Evolutionary conservation across 306 rosid genomes (phyloP).

Genomic region (Nissolia schottii): DNA sequence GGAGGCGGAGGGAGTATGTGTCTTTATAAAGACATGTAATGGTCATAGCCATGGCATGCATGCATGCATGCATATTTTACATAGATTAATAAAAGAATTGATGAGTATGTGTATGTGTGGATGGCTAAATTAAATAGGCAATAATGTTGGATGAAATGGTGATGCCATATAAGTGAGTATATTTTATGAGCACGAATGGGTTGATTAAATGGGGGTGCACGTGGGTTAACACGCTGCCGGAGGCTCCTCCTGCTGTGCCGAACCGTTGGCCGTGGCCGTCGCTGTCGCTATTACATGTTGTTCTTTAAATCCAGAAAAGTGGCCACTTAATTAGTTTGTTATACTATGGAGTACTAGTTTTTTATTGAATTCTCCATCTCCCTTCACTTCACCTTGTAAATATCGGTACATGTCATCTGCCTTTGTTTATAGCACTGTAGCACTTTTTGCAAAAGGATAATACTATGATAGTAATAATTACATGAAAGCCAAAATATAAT

Average conservation of each 20-base stretch:
- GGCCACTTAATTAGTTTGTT: background rate
- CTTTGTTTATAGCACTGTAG: too few relatives aligned
- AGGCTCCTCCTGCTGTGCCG: slow-evolving; percentile 53
- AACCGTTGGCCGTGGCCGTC: slow-evolving; percentile 46
- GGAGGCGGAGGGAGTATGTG: too few relatives aligned
- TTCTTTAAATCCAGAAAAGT: background rate
- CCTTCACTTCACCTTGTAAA: too few relatives aligned
- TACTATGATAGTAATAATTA: too few relatives aligned
- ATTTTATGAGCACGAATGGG: background rate
- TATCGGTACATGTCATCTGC: too few relatives aligned
- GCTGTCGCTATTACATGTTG: slow-evolving; percentile 34
- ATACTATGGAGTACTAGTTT: too few relatives aligned
- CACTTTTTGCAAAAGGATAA: too few relatives aligned
- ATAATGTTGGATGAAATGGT: background rate
- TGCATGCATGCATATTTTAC: background rate
- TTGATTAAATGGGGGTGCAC: slow-evolving; percentile 43
- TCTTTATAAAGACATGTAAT: background rate
- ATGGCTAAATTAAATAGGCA: too few relatives aligned
- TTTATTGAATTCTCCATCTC: too few relatives aligned
- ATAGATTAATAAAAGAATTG: background rate
- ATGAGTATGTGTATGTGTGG: background rate
- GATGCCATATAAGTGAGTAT: background rate
- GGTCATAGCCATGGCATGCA: background rate
- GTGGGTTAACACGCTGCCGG: slow-evolving; percentile 48
- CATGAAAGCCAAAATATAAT: too few relatives aligned